Conservation (phyloP, 805 yeast genomes). For the Sungouiozyma ichnusensis region DNA sequence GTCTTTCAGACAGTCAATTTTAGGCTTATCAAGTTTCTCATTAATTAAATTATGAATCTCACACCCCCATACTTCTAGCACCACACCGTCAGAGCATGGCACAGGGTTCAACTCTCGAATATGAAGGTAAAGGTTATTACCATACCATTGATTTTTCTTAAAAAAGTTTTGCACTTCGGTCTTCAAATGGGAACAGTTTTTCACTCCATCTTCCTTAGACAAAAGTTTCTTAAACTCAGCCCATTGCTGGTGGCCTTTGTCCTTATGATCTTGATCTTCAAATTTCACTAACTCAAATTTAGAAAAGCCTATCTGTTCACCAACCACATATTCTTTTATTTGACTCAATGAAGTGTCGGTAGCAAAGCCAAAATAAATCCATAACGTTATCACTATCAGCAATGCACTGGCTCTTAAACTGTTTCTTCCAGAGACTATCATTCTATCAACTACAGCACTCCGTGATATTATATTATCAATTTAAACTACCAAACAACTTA, state of each 20-base stretch:
- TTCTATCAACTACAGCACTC: too few relatives aligned
- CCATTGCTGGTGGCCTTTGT: background rate
- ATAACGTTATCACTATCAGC: background rate
- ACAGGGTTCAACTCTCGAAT: background rate
- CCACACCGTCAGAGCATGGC: conserved; percentile 41
- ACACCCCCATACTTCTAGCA: conserved; percentile 89
- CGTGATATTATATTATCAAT: too few relatives aligned
- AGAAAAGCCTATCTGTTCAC: background rate
- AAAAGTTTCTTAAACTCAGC: background rate
- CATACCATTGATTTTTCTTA: background rate
- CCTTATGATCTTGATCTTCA: background rate
- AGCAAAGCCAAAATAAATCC: background rate
- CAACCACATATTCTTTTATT: background rate
- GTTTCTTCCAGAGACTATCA: background rate
- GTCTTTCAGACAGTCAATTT: conserved; percentile 72
- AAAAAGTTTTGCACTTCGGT: background rate
- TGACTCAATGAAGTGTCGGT: background rate
- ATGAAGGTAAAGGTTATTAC: background rate
- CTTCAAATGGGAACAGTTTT: background rate
- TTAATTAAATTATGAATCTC: conserved; percentile 95
- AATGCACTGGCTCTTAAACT: background rate
- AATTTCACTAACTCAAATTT: background rate
- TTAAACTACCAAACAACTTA: too few relatives aligned
- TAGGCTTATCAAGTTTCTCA: conserved; percentile 68
- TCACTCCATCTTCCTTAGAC: background rate